These are phyloP conservation scores for Candida methanosorbosa DNA, from an alignment of 805 yeast genomes.

Conservation along the genomic window DNA sequence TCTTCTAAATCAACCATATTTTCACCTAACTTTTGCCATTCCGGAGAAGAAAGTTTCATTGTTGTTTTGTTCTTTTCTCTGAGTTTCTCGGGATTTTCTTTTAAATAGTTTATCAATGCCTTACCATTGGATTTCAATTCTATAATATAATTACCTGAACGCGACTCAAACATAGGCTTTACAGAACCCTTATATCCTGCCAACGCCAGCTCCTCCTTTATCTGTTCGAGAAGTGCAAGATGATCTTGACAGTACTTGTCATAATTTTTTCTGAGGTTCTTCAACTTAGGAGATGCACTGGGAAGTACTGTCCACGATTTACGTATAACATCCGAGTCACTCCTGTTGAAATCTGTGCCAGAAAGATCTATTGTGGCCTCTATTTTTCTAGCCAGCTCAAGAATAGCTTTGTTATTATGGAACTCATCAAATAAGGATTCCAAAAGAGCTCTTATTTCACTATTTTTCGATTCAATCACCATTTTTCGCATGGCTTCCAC, in stretches of 20 bases:
- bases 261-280: constrained; percentile 12
- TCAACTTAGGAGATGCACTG: constrained; percentile 12
- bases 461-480: constrained; percentile 2
- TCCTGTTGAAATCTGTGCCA: constrained; percentile 8
- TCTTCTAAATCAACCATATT: constrained; percentile 34
- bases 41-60: constrained; percentile 29
- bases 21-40: constrained; percentile 48
- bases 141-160: constrained; percentile 17
- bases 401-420: constrained; percentile 4
- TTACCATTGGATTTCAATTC: constrained; percentile 19
- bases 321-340: constrained; percentile 17
- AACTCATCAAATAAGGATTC: constrained; percentile 14
- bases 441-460: constrained; percentile 5
- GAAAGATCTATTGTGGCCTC: constrained; percentile 13
- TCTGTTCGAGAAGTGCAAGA: constrained; percentile 4
- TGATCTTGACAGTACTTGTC: constrained; percentile 8
- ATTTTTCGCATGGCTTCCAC: constrained; percentile 21
- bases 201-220: constrained; percentile 3
- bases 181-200: constrained; percentile 18
- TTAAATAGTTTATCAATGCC: constrained; percentile 9
- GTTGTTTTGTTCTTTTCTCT: constrained; percentile 18
- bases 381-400: constrained; percentile 21
- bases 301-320: constrained; percentile 17
- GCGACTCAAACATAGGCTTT: constrained; percentile 15
- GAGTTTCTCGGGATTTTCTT: constrained; percentile 6